Percentiles rank a stretch among this genome's conserved stretches.
Evolutionary conservation across 176 grass and related monocot species (phyloP).

Genomic region (Guadua angustifolia): DNA sequence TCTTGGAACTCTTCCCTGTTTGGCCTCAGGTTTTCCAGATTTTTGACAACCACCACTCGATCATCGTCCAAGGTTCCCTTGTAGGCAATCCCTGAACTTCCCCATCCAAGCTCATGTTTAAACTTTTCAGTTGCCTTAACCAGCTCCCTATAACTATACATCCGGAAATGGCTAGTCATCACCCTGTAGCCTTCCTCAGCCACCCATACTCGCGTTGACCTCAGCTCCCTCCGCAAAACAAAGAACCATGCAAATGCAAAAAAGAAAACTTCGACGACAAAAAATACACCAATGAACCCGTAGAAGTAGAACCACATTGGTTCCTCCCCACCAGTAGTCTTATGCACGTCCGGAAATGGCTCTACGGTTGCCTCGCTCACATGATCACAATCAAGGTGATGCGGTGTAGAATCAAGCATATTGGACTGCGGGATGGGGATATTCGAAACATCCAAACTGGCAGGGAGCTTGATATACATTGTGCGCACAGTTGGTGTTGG

Average conservation of each 20-base stretch:
- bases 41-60: constrained; percentile 35
- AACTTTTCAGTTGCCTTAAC: constrained; percentile 49
- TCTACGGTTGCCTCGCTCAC: neutral
- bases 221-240: constrained; percentile 46
- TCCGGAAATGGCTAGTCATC: constrained; percentile 49
- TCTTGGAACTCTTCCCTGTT: constrained; percentile 51
- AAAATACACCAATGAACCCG: constrained; percentile 43
- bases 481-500: constrained; percentile 43
- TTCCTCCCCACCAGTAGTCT: neutral
- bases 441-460: constrained; percentile 3
- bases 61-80: constrained; percentile 48
- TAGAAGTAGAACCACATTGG: constrained; percentile 44
- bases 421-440: constrained; percentile 31
- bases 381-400: neutral
- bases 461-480: constrained; percentile 52
- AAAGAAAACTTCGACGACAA: constrained; percentile 45
- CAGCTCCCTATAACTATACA: constrained; percentile 53
- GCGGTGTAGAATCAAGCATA: neutral
- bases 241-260: constrained; percentile 57
- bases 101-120: constrained; percentile 51
- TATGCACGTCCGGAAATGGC: neutral
- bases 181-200: constrained; percentile 57
- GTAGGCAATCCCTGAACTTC: constrained; percentile 40
- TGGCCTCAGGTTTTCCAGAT: constrained; percentile 35
- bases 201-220: constrained; percentile 37